phyloP scores from a whole-genome alignment of 2,329 filamentous ascomycete genomes.

The Talaromyces atroroseus region DNA sequence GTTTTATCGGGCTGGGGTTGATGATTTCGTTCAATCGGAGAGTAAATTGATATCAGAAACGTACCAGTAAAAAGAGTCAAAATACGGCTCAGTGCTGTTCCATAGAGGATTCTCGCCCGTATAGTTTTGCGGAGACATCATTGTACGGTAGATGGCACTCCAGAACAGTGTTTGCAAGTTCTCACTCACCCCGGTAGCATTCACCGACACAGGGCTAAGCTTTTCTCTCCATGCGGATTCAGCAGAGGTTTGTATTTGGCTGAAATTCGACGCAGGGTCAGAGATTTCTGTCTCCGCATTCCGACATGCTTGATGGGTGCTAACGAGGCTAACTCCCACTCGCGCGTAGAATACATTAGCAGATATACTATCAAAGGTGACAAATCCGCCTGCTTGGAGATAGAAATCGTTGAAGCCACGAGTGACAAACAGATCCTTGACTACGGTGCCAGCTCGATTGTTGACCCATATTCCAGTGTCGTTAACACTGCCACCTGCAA shows the following conservation, averaged over 20 bases:
- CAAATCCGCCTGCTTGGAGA: constrained; percentile 57
- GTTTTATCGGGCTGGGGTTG: too few species aligned
- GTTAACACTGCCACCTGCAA: constrained; percentile 49
- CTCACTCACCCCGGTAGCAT: constrained; percentile 48
- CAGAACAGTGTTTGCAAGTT: constrained; percentile 52
- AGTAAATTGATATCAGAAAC: constrained; percentile 9
- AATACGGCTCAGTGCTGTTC: constrained; percentile 61
- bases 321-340: constrained; percentile 64
- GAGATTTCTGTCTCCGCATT: constrained; percentile 63
- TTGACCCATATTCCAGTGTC: constrained; percentile 59
- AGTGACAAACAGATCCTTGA: constrained; percentile 49
- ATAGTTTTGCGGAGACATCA: constrained; percentile 68
- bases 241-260: constrained; percentile 30
- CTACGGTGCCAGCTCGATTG: constrained; percentile 49
- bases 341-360: constrained; percentile 52
- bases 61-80: constrained; percentile 67
- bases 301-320: constrained; percentile 56
- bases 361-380: constrained; percentile 50
- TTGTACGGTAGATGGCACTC: constrained; percentile 62
- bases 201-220: constrained; percentile 49
- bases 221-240: constrained; percentile 51
- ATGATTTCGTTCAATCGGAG: background rate
- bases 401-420: constrained; percentile 50
- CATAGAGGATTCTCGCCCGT: constrained; percentile 67
- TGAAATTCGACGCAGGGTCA: constrained; percentile 37